A percentile compares a stretch with the other conserved stretches of the same genome.
Conservation (phyloP, 2,329 filamentous ascomycete genomes). For the Exophiala sp. region DNA sequence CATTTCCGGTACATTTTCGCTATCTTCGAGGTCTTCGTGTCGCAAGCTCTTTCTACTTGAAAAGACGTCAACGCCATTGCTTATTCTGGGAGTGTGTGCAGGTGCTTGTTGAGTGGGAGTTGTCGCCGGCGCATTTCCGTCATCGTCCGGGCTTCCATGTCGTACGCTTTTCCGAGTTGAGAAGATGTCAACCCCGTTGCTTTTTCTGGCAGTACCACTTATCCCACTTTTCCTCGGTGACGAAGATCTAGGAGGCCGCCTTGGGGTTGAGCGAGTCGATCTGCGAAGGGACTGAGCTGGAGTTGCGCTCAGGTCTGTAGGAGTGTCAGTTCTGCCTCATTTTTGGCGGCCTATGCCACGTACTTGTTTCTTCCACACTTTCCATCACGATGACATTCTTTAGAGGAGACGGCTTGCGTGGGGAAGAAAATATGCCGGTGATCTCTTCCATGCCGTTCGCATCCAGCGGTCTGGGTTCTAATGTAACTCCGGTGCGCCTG, state of each 20-base stretch:
- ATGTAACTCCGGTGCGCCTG: conserved; percentile 84
- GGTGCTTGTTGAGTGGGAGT: conserved; percentile 33
- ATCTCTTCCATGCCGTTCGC: conserved; percentile 89
- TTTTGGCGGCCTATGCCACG: conserved; percentile 52
- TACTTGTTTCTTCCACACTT: conserved; percentile 36
- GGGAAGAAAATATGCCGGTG: conserved; percentile 84
- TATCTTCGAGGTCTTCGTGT: conserved; percentile 24
- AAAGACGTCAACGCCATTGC: conserved; percentile 20
- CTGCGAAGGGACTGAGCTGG: conserved; percentile 39
- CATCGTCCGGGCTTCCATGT: conserved; percentile 23
- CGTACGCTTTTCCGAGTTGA: conserved; percentile 13
- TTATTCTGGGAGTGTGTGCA: conserved; percentile 1
- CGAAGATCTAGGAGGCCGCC: conserved; percentile 41
- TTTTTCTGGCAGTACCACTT: conserved; percentile 36
- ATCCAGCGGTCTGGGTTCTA: conserved; percentile 79
- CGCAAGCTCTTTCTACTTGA: conserved; percentile 11
- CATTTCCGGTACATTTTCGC: conserved; percentile 28
- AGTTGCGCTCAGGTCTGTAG: conserved; percentile 30
- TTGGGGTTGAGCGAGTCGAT: conserved; percentile 34
- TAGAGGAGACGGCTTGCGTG: conserved; percentile 58
- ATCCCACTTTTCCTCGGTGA: conserved; percentile 46
- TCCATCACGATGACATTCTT: conserved; percentile 24
- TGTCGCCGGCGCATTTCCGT: conserved; percentile 28
- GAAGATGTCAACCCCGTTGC: conserved; percentile 21
- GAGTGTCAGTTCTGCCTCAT: conserved; percentile 40